Base-by-base conservation (phyloP, 441 rosid species). In the Populus tomentosa region DNA sequence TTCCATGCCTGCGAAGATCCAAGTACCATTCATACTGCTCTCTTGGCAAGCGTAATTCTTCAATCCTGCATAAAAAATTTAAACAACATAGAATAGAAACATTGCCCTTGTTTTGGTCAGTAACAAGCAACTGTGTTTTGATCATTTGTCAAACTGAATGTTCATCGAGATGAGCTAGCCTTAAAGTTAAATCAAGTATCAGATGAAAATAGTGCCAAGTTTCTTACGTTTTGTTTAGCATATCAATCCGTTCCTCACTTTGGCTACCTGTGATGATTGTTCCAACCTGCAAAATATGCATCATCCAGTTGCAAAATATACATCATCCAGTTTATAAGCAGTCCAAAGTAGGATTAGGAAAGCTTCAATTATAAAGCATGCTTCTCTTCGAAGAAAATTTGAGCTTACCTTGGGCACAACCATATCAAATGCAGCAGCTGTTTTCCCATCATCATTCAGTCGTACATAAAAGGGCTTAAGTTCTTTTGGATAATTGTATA, bases 341-440 rank as follows among this genome's bases (percentile, higher is more conserved):
- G 71, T 75, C 67, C 66, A 69, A 3, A 32, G 20, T 35, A 35
- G 23, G 30, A 36, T 21, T 16, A 11, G 0, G 2, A 59, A 69
- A 10, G 28, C 33, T 4, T 33, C 23, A 32, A 16, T n/a, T 32
- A 20, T 18, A 38, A 24, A 69, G 76, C 26, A 14, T 68, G 28
- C 32, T 6, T 33, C 40, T 75, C 28, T 16, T 68, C 13, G n/a
- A 63, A 75, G 69, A 78, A 26, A 7, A 35, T 20, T 68, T 38
- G 33, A 70, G 73, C 76, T 76, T 79, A 93, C 99, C 95, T 84
- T 86, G 26, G 98, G 97, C 10, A 94, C 80, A 42, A 92, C 88
- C 88, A 95, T 72, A 70, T 95, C 98, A 77, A 95, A 95, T 78
- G 99, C 92, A 68, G 98, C 97, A 63, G 89, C 98, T 63, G 97